Evolutionary conservation across 2,329 filamentous ascomycete genomes (phyloP).

Genomic region (Mariannaea elegans): DNA sequence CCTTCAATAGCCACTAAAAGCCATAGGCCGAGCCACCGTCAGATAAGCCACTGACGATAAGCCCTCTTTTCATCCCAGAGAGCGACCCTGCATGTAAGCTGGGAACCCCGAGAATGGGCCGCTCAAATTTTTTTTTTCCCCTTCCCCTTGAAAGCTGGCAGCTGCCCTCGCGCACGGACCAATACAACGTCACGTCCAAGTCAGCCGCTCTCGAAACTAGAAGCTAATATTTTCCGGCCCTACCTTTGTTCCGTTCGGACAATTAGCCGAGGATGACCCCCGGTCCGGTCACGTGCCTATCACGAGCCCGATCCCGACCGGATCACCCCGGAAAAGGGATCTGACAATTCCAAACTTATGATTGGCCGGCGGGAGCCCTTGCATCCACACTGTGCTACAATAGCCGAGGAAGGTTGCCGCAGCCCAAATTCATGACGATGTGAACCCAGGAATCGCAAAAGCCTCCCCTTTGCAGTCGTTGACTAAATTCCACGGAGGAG

Average conservation of each 20-base stretch:
- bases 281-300: slow-evolving; percentile 29
- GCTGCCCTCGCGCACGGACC: not conserved
- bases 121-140: not conserved
- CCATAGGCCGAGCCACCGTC: slow-evolving; percentile 7
- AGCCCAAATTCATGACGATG: slow-evolving; percentile 40
- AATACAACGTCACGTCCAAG: slow-evolving; percentile 13
- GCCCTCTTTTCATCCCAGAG: not conserved
- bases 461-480: slow-evolving; percentile 32
- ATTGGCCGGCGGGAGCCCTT: slow-evolving; percentile 33
- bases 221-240: not conserved
- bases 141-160: not conserved
- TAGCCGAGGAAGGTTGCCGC: slow-evolving; percentile 44
- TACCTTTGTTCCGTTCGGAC: not conserved
- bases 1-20: slow-evolving; percentile 17
- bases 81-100: not conserved
- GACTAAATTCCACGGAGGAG: slow-evolving; percentile 37
- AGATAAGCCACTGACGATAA: not conserved
- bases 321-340: slow-evolving; percentile 42
- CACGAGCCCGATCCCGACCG: slow-evolving; percentile 38
- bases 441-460: slow-evolving; percentile 36
- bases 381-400: slow-evolving; percentile 33
- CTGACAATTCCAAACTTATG: slow-evolving; percentile 41
- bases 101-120: not conserved
- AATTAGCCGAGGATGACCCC: slow-evolving; percentile 31
- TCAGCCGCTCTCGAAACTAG: not conserved